phyloP scores from a whole-genome alignment of 306 rosid genomes.

The Delonix regia region DNA sequence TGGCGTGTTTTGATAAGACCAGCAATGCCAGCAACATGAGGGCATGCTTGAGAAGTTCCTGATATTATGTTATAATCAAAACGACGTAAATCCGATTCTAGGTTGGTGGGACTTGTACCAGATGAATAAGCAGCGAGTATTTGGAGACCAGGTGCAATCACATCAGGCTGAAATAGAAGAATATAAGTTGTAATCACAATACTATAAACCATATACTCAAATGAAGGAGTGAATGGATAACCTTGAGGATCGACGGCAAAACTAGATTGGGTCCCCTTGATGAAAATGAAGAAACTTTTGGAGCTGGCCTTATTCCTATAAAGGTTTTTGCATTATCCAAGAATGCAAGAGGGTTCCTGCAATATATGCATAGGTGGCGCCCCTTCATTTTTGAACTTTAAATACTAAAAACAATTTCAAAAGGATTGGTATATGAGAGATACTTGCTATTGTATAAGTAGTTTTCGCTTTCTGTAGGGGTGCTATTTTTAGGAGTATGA shows the following conservation, averaged over 20 bases:
- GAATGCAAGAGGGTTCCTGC: slow-evolving; percentile 47
- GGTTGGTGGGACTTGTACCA: background rate
- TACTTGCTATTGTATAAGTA: background rate
- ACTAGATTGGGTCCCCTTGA: slow-evolving; percentile 62
- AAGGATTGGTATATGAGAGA: no score
- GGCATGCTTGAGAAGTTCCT: background rate
- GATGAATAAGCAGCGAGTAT: background rate
- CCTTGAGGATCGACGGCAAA: slow-evolving; percentile 60
- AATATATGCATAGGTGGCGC: background rate
- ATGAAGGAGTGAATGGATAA: background rate
- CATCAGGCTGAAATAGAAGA: background rate
- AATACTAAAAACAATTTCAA: no score
- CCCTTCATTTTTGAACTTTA: fast-evolving
- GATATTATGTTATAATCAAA: background rate
- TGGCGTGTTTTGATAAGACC: background rate
- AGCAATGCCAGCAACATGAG: background rate
- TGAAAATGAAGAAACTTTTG: slow-evolving; percentile 61
- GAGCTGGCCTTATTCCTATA: slow-evolving; percentile 49
- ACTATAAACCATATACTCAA: no score
- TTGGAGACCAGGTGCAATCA: background rate
- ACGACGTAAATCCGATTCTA: background rate
- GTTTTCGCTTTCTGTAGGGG: no score
- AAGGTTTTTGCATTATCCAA: slow-evolving; percentile 41
- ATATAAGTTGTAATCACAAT: background rate
- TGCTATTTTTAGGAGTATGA: no score